phyloP scores from a whole-genome alignment of 2,329 filamentous ascomycete genomes.

The Penicillium rolfsii region DNA sequence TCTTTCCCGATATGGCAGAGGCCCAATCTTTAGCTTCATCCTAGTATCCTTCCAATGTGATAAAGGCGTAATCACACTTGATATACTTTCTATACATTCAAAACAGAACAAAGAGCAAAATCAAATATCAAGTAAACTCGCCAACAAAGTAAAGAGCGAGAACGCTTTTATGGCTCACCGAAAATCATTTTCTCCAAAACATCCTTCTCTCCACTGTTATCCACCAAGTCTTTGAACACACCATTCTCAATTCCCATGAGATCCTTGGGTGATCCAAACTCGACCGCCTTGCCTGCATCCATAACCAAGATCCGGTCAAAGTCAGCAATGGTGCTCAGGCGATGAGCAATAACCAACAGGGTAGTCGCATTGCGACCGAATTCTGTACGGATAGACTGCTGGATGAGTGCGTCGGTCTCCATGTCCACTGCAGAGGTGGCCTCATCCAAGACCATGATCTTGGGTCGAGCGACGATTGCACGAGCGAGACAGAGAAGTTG shows the following conservation, averaged over 20 bases:
- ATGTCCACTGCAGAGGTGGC: slow-evolving; percentile 79
- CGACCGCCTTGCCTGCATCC: slow-evolving; percentile 67
- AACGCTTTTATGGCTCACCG: slow-evolving; percentile 13
- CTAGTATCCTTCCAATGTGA: neutral
- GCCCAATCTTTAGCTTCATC: neutral
- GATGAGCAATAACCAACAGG: slow-evolving; percentile 74
- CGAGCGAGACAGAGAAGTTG: slow-evolving; percentile 39
- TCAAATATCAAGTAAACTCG: neutral
- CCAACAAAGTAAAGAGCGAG: slow-evolving; percentile 2
- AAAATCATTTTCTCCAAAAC: slow-evolving; percentile 32
- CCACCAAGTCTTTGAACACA: slow-evolving; percentile 30
- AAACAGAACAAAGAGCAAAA: neutral
- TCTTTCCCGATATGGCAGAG: neutral
- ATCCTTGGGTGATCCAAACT: slow-evolving; percentile 68
- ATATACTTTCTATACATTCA: slow-evolving; percentile 12
- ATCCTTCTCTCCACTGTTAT: slow-evolving; percentile 31
- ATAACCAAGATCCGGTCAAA: slow-evolving; percentile 76
- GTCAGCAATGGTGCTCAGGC: slow-evolving; percentile 75
- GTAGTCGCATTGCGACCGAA: slow-evolving; percentile 65
- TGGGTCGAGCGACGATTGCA: slow-evolving; percentile 68
- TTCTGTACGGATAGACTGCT: slow-evolving; percentile 72
- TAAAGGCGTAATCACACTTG: slow-evolving; percentile 11
- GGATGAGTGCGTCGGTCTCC: slow-evolving; percentile 73
- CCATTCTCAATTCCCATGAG: slow-evolving; percentile 52
- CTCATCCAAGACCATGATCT: slow-evolving; percentile 80